phyloP scores from a whole-genome alignment of 116 monocot species.

The Zostera marina region DNA sequence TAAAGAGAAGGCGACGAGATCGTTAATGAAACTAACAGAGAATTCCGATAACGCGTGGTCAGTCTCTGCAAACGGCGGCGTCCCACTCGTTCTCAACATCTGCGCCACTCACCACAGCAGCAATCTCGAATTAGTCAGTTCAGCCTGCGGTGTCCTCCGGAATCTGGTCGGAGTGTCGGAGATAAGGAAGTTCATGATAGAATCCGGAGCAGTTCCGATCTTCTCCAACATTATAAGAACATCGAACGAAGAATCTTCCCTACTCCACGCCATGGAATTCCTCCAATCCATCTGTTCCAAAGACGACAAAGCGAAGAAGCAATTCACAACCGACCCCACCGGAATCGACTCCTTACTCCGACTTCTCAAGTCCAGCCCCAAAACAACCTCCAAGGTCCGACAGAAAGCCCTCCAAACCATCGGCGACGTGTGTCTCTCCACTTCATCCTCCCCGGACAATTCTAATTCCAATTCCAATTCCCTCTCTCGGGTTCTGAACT shows the following conservation, averaged over 20 bases:
- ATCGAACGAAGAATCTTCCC: slow-evolving; percentile 22
- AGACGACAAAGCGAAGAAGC: slow-evolving; percentile 16
- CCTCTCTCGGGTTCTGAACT: slow-evolving; percentile 13
- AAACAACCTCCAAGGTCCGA: slow-evolving; percentile 26
- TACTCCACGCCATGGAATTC: slow-evolving; percentile 33
- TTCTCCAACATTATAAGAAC: slow-evolving; percentile 23
- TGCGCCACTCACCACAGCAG: slow-evolving; percentile 3
- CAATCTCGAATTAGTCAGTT: slow-evolving; percentile 12
- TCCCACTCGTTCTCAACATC: slow-evolving; percentile 33
- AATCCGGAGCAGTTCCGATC: slow-evolving; percentile 27
- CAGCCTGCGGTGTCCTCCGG: slow-evolving; percentile 24
- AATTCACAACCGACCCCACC: slow-evolving; percentile 10
- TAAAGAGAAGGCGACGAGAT: slow-evolving; percentile 22
- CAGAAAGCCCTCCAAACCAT: slow-evolving; percentile 35
- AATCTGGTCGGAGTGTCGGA: slow-evolving; percentile 38
- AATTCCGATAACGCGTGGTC: slow-evolving; percentile 62
- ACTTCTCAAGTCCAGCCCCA: slow-evolving; percentile 22
- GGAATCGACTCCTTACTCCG: slow-evolving; percentile 21
- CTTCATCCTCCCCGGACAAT: slow-evolving; percentile 2
- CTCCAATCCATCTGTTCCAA: slow-evolving; percentile 16
- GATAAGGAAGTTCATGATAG: slow-evolving; percentile 60
- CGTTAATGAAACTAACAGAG: slow-evolving; percentile 43
- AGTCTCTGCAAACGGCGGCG: slow-evolving; percentile 50
- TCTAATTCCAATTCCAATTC: too few species aligned
- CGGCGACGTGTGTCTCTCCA: slow-evolving; percentile 21